A percentile compares a stretch with the other conserved stretches of the same genome.
Evolutionary conservation across 495 filamentous ascomycete species (phyloP).

Genomic region (Rusavskia elegans): DNA sequence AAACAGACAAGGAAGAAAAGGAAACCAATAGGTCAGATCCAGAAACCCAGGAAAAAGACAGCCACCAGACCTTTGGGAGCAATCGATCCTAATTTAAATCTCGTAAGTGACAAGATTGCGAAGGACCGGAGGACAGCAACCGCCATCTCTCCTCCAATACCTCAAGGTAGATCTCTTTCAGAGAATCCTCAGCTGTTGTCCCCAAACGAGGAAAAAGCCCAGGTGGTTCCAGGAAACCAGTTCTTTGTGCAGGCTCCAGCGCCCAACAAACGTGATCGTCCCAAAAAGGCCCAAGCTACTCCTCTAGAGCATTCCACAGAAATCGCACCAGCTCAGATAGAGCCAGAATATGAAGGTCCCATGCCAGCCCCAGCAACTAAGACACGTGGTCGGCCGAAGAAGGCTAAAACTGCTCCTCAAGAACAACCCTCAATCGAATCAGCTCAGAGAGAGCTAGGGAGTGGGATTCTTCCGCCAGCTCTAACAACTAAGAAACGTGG

Average conservation of each 20-base stretch:
- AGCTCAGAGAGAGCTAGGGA: background rate
- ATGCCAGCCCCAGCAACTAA: too few species aligned
- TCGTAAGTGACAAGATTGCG: background rate
- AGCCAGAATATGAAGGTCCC: too few species aligned
- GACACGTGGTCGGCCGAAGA: too few species aligned
- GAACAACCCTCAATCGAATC: background rate
- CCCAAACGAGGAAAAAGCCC: too few species aligned
- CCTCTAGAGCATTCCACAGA: too few species aligned
- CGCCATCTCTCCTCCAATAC: background rate
- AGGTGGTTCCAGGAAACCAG: too few species aligned
- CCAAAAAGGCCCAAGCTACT: background rate
- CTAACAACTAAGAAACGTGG: background rate
- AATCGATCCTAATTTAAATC: background rate
- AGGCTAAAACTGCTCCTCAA: background rate
- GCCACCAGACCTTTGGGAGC: background rate
- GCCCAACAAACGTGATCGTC: too few species aligned
- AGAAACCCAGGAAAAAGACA: background rate
- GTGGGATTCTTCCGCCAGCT: background rate
- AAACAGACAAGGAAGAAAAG: conserved; percentile 7
- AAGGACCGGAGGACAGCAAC: background rate
- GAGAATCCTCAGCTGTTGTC: too few species aligned
- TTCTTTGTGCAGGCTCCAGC: too few species aligned
- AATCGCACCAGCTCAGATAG: too few species aligned
- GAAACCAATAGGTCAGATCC: conserved; percentile 10
- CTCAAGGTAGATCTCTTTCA: too few species aligned